Percentiles rank a stretch among this genome's conserved stretches.
Conservation (phyloP, 257 asterid genomes). For the Capsicum pubescens region DNA sequence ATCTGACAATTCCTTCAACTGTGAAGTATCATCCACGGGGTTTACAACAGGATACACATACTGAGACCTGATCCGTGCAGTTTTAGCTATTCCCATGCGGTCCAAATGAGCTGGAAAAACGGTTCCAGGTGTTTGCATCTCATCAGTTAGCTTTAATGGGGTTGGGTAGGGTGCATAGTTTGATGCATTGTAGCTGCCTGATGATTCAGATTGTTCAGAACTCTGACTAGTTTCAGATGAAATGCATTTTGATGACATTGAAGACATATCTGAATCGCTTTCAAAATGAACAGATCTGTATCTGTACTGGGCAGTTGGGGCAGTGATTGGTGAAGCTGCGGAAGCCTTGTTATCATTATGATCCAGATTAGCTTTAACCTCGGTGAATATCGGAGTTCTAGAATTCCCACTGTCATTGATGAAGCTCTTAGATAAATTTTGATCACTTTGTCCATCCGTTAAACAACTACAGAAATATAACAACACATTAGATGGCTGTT, state of each 20-base stretch:
- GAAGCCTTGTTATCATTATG: slow-evolving; percentile 35
- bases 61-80: slow-evolving; percentile 66
- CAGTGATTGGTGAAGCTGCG: slow-evolving; percentile 46
- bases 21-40: slow-evolving; percentile 49
- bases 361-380: slow-evolving; percentile 26
- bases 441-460: slow-evolving; percentile 52
- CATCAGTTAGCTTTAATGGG: slow-evolving; percentile 74
- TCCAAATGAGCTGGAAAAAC: slow-evolving; percentile 66
- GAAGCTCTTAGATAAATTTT: slow-evolving; percentile 44
- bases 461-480: slow-evolving; percentile 49
- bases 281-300: slow-evolving; percentile 51
- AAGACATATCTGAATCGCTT: slow-evolving; percentile 32
- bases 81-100: slow-evolving; percentile 51
- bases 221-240: slow-evolving; percentile 50
- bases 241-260: slow-evolving; percentile 50
- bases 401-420: slow-evolving; percentile 31
- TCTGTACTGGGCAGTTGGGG: slow-evolving; percentile 43
- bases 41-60: slow-evolving; percentile 58
- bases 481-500: background rate
- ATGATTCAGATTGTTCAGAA: slow-evolving; percentile 45
- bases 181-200: slow-evolving; percentile 33
- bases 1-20: slow-evolving; percentile 51
- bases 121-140: slow-evolving; percentile 95
- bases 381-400: slow-evolving; percentile 3
- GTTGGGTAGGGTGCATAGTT: slow-evolving; percentile 75